These are phyloP conservation scores for Cylindrodendrum hubeiense DNA, from an alignment of 2,329 filamentous ascomycete genomes.

Conservation along the genomic window DNA sequence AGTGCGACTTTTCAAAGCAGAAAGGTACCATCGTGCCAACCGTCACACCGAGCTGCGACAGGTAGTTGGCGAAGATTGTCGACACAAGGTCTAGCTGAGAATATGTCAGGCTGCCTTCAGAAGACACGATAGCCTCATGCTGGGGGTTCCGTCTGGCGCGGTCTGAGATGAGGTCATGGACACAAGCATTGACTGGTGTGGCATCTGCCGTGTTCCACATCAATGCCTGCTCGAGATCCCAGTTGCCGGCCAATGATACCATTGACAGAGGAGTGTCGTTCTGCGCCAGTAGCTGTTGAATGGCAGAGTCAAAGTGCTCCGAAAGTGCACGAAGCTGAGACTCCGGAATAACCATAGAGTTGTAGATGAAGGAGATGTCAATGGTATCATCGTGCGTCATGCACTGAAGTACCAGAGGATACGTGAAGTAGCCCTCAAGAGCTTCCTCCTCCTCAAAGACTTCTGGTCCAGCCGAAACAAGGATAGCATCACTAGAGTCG, in stretches of 20 bases:
- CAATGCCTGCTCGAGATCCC: background rate
- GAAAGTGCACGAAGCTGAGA: conserved; percentile 3
- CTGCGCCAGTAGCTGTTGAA: background rate
- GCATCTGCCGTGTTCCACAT: conserved; percentile 2
- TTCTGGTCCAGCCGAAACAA: conserved; percentile 23
- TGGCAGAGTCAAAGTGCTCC: background rate
- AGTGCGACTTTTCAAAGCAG: conserved; percentile 30
- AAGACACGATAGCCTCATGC: conserved; percentile 26
- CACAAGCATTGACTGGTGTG: background rate
- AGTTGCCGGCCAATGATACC: background rate
- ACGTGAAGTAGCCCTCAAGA: conserved; percentile 5
- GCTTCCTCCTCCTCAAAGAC: background rate
- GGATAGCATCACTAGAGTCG: background rate
- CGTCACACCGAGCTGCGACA: conserved; percentile 15
- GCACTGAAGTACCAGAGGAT: conserved; percentile 3
- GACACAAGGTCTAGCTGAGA: conserved; percentile 20
- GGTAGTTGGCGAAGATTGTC: background rate
- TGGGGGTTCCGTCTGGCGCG: conserved; percentile 23
- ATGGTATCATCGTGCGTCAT: background rate
- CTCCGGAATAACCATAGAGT: background rate
- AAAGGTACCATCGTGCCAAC: conserved; percentile 15
- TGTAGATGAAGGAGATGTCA: conserved; percentile 7
- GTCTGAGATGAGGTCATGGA: conserved; percentile 37
- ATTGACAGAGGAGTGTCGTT: background rate
- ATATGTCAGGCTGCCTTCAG: conserved; percentile 44